A percentile compares a stretch with the other conserved stretches of the same genome.
Conservation (phyloP, 805 yeast species). For the Sugiyamaella qingdaonensis region DNA sequence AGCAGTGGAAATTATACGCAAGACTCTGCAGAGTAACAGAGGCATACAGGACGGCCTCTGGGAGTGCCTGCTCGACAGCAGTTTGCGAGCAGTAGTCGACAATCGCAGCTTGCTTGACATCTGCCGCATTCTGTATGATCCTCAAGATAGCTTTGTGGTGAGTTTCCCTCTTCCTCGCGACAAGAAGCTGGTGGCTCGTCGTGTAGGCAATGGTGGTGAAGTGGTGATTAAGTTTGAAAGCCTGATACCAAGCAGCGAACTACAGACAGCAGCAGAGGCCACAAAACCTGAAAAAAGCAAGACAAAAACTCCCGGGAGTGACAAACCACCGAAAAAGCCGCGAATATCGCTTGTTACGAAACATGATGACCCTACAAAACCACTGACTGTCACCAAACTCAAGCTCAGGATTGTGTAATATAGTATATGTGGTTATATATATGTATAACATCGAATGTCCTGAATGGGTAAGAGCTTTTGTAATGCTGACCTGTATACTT, state of each 20-base stretch:
- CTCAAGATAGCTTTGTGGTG: constrained; percentile 58
- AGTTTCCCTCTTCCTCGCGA: constrained; percentile 63
- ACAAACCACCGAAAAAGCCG: constrained; percentile 1
- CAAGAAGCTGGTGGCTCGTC: constrained; percentile 56
- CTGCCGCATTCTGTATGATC: constrained; percentile 59
- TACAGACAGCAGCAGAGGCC: neutral
- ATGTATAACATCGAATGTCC: neutral
- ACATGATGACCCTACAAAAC: neutral
- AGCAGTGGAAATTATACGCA: constrained; percentile 58
- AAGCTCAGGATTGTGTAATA: constrained; percentile 5
- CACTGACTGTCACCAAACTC: neutral
- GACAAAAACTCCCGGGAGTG: neutral
- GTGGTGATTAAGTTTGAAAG: neutral
- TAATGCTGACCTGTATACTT: too few relatives aligned
- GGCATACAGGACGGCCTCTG: constrained; percentile 62
- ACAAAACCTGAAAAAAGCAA: neutral
- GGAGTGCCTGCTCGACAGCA: constrained; percentile 57
- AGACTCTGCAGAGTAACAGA: constrained; percentile 47
- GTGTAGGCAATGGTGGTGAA: constrained; percentile 26
- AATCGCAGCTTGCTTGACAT: constrained; percentile 61
- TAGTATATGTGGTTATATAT: neutral
- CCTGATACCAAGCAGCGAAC: neutral
- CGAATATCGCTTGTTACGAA: constrained; percentile 3
- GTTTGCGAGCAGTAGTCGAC: constrained; percentile 53
- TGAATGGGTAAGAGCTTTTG: too few relatives aligned